These are phyloP conservation scores for Eucalyptus curtisii DNA, from an alignment of 345 rosid species.

Conservation along the genomic window DNA sequence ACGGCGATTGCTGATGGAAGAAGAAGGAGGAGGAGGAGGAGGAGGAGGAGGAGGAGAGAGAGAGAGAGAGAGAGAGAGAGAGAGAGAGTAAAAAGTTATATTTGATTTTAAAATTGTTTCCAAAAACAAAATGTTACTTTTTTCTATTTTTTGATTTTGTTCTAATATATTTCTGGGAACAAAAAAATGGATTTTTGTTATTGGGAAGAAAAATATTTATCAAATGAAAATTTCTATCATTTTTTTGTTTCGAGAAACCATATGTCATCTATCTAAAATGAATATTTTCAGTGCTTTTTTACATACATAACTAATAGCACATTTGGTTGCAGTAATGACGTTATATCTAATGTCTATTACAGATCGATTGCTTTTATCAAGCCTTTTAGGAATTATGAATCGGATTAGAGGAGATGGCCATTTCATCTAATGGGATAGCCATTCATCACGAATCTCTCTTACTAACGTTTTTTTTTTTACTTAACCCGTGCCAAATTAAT, in stretches of 20 bases:
- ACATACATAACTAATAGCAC: background rate
- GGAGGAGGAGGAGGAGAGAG: no score
- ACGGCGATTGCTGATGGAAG: rapidly evolving
- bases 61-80: no score
- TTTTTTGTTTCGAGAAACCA: rapidly evolving
- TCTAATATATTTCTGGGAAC: no score
- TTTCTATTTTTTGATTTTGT: no score
- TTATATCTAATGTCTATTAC: background rate
- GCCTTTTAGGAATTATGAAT: background rate
- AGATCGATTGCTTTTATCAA: background rate
- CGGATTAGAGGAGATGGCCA: background rate
- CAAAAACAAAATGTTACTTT: rapidly evolving
- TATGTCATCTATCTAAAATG: background rate
- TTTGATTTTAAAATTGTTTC: rapidly evolving
- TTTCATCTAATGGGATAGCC: background rate
- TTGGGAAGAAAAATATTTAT: rapidly evolving
- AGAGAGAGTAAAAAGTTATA: no score
- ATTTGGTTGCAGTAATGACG: background rate
- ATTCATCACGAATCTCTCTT: background rate
- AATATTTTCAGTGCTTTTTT: background rate
- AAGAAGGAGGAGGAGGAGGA: no score
- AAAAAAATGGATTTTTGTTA: no score
- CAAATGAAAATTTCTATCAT: rapidly evolving
- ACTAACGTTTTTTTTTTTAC: background rate
- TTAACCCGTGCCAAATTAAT: background rate